Evolutionary conservation across 768 basidiomycete genomes (phyloP).

Genomic region (Termitomyces sp.): DNA sequence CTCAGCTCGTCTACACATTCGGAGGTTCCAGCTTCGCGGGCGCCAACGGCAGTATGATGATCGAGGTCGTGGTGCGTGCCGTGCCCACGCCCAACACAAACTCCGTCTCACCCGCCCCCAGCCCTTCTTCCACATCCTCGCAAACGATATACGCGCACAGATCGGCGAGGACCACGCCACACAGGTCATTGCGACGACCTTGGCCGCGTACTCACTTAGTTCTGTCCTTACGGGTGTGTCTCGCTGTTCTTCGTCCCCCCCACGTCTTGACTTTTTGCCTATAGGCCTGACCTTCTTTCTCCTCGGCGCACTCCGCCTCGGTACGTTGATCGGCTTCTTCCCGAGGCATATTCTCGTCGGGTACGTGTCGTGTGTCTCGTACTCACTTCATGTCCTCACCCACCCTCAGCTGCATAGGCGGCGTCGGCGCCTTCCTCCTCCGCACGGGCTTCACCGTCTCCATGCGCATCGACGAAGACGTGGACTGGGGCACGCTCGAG

Average conservation of each 20-base stretch:
- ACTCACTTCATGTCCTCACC: not conserved
- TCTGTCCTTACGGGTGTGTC: slow-evolving; percentile 78
- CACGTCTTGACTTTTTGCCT: too few species aligned
- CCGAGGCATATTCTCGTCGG: slow-evolving; percentile 97
- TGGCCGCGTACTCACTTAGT: slow-evolving; percentile 84
- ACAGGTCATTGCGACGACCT: slow-evolving; percentile 87
- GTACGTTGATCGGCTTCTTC: slow-evolving; percentile 90
- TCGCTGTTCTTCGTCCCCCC: slow-evolving; percentile 4
- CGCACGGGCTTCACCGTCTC: slow-evolving; percentile 87
- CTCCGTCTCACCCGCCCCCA: slow-evolving; percentile 21
- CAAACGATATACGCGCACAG: slow-evolving; percentile 65
- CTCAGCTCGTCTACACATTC: slow-evolving; percentile 81
- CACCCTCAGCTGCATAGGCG: slow-evolving; percentile 73
- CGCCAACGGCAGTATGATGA: slow-evolving; percentile 97
- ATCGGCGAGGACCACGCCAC: slow-evolving; percentile 67
- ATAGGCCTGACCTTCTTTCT: slow-evolving; percentile 78
- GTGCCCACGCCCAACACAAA: not conserved
- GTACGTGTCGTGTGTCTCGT: slow-evolving; percentile 25
- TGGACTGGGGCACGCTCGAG: slow-evolving; percentile 61
- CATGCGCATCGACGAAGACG: slow-evolving; percentile 76
- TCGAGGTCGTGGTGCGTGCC: slow-evolving; percentile 84
- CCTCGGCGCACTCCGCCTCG: slow-evolving; percentile 81
- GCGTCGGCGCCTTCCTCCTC: slow-evolving; percentile 92
- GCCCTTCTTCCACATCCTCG: slow-evolving; percentile 96
- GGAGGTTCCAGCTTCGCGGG: slow-evolving; percentile 90